Conservation (phyloP, 2,329 filamentous ascomycete species). For the Colletotrichum eremochloae region DNA sequence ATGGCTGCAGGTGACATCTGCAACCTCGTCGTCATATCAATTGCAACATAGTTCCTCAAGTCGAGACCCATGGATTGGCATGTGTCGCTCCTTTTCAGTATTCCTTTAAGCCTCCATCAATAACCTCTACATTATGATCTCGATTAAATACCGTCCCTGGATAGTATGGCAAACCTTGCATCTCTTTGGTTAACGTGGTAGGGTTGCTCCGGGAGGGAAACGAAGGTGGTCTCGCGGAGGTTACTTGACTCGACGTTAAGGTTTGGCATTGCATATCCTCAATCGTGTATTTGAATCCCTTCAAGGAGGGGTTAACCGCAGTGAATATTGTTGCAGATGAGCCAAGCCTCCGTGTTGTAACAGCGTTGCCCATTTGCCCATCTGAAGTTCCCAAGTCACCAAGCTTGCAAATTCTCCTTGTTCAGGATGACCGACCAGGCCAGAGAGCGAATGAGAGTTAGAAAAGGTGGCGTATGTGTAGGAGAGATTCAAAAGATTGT, state of each 20-base stretch:
- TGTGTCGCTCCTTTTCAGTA: neutral
- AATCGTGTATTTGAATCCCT: slow-evolving; percentile 74
- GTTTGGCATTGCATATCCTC: slow-evolving; percentile 65
- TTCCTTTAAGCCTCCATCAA: neutral
- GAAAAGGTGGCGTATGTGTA: neutral
- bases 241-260: slow-evolving; percentile 8
- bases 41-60: neutral
- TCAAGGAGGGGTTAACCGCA: slow-evolving; percentile 71
- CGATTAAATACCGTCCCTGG: neutral
- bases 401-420: neutral
- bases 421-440: neutral
- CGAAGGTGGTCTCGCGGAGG: neutral
- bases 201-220: neutral
- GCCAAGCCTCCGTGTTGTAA: slow-evolving; percentile 73
- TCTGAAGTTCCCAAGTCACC: neutral
- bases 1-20: neutral
- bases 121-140: neutral
- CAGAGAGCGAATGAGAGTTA: neutral
- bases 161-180: neutral
- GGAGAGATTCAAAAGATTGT: too few species aligned
- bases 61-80: neutral
- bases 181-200: neutral
- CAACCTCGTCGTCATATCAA: neutral
- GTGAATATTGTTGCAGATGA: slow-evolving; percentile 68
- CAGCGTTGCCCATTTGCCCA: slow-evolving; percentile 72